These are phyloP conservation scores for Fomitopsis palustris DNA, from an alignment of 1,284 basidiomycete species.

Conservation along the genomic window DNA sequence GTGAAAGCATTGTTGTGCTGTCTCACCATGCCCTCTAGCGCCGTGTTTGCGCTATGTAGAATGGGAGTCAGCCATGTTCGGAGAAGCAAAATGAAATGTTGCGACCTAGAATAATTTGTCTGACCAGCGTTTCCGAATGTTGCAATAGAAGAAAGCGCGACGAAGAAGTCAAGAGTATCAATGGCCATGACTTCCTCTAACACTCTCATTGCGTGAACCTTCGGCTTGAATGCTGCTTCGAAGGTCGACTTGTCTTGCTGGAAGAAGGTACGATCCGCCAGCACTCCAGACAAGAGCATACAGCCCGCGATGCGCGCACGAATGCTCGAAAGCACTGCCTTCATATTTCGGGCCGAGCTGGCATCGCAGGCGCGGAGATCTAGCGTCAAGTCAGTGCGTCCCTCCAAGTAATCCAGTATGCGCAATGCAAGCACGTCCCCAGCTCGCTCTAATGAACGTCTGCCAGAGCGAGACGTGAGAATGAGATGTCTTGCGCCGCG, in stretches of 20 bases:
- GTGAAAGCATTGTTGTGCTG: conserved; percentile 31
- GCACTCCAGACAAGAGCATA: conserved; percentile 31
- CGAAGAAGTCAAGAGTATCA: conserved; percentile 33
- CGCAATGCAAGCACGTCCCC: neutral
- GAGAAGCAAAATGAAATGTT: neutral
- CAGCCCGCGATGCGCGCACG: conserved; percentile 26
- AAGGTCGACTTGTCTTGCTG: conserved; percentile 28
- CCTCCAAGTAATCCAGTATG: neutral
- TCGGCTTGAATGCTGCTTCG: conserved; percentile 28
- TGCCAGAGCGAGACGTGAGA: conserved; percentile 36
- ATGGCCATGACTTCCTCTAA: conserved; percentile 20
- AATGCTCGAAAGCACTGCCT: conserved; percentile 8
- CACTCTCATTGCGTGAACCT: conserved; percentile 28
- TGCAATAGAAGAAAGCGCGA: conserved; percentile 35
- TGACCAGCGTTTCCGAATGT: conserved; percentile 38
- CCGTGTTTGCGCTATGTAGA: conserved; percentile 30
- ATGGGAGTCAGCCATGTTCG: neutral
- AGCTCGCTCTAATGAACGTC: neutral
- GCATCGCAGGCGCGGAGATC: neutral
- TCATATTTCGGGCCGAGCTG: neutral
- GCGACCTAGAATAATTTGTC: conserved; percentile 36
- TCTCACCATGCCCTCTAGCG: conserved; percentile 25
- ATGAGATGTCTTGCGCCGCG: conserved; percentile 33
- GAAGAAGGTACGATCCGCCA: conserved; percentile 31
- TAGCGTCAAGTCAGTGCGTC: neutral